Evolutionary conservation across 169 alveolate species (phyloP).

Genomic region (Eimeria falciformis): DNA sequence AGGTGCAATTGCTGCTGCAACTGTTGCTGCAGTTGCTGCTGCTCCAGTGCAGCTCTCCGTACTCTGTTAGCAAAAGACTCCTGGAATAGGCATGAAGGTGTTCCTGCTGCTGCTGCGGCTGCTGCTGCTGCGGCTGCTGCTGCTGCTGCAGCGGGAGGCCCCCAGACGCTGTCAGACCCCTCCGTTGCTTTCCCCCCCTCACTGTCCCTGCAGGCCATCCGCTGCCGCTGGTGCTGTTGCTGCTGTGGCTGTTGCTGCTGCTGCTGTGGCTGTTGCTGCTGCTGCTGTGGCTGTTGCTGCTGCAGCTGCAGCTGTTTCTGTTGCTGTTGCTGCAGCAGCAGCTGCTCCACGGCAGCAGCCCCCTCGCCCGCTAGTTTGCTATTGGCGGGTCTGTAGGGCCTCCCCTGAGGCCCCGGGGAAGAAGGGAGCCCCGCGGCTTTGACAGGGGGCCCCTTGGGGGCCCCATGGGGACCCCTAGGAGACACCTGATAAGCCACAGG

Average conservation of each 20-base stretch:
- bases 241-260: conserved; percentile 19
- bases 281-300: not conserved
- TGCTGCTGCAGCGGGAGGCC: not conserved
- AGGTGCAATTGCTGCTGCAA: conserved; percentile 6
- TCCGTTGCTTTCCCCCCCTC: not conserved
- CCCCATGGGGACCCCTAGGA: not conserved
- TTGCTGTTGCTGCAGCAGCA: not conserved
- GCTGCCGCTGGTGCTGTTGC: conserved; percentile 1
- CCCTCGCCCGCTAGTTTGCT: conserved; percentile 24
- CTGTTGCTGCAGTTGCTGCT: conserved; percentile 8
- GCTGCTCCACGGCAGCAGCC: not conserved
- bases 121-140: not conserved
- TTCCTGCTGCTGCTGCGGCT: not conserved
- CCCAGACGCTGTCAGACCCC: not conserved
- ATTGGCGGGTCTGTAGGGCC: conserved; percentile 68
- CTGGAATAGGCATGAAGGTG: not conserved
- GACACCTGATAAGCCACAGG: conserved; percentile 50
- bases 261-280: not conserved
- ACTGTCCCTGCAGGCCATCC: not conserved
- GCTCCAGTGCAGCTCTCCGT: not conserved
- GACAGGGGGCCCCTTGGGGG: conserved; percentile 40
- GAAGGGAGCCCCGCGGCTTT: conserved; percentile 44
- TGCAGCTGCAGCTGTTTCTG: not conserved
- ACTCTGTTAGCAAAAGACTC: conserved; percentile 41
- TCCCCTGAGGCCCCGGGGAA: conserved; percentile 66